phyloP scores from a whole-genome alignment of 192 early-diverging fungal species.

The Coemansia sp. region DNA sequence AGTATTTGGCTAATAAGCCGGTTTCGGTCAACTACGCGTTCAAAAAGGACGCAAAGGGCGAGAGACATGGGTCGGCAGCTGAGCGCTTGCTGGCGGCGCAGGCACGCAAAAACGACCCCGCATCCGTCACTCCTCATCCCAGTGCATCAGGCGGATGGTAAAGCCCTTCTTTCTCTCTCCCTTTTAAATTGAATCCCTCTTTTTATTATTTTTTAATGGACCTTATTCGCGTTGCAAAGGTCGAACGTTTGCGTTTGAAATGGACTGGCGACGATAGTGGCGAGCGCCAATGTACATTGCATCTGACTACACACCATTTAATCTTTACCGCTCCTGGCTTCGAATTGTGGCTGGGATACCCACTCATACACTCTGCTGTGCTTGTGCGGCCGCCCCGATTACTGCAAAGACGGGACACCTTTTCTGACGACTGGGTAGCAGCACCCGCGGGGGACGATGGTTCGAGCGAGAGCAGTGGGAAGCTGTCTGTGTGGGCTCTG shows the following conservation, averaged over 20 bases:
- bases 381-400: constrained; percentile 35
- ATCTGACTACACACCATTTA: constrained; percentile 75
- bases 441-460: neutral
- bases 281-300: constrained; percentile 56
- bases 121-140: neutral
- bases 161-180: neutral
- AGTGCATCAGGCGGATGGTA: neutral
- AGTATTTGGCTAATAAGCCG: constrained; percentile 91
- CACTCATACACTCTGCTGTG: constrained; percentile 77
- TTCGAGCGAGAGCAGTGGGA: neutral
- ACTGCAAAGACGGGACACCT: neutral
- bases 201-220: constrained; percentile 26
- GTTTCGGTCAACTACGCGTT: constrained; percentile 90
- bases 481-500: constrained; percentile 24
- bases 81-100: constrained; percentile 91
- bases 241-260: constrained; percentile 39
- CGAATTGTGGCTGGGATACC: constrained; percentile 80
- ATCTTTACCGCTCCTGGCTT: constrained; percentile 59
- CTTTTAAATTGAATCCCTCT: constrained; percentile 8
- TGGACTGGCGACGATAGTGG: constrained; percentile 14
- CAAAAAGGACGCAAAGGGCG: constrained; percentile 98
- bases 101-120: constrained; percentile 72
- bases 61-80: constrained; percentile 89
- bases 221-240: constrained; percentile 23
- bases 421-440: constrained; percentile 43